Evolutionary conservation across 495 filamentous ascomycete genomes (phyloP), one percentile per base, ranked within the genome.

Genomic region (Aspergillus heteromorphus): DNA sequence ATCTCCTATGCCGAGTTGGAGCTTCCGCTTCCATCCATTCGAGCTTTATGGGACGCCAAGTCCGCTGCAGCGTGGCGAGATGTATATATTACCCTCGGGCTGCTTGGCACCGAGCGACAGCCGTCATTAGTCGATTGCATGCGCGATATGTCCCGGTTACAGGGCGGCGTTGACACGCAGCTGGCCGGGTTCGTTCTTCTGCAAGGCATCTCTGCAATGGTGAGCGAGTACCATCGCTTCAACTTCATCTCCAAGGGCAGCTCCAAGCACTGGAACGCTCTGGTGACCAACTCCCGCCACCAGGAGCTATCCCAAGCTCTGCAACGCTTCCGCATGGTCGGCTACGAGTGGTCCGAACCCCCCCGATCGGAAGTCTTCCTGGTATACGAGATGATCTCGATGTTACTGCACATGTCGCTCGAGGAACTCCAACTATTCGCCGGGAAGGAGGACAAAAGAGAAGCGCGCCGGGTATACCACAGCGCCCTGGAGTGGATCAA

Each of bases 371-470:
- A 74, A 45, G 68, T 70, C 19, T 65, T 66, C 2, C 62, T 86
- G 5, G 58, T 84, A 1, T 64, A 81, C 4, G 77, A 86, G 53
- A 68, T 84, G 0, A 65, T 84, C 1, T 68, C 80, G 7, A 80
- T 86, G 75, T 74, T 82, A 55, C 66, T 87, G 0, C 72, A 85
- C 63, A 76, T 83, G 55, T 81, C 81, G 0, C 72, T 85, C 0
- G 83, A 85, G 48, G 83, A 86, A 47, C 73, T 87, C 0, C 83
- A 88, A 53, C 75, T 82, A 1, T 84, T 86, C 48, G 79, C 81
- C 0, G 83, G 83, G 0, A 81, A 83, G 31, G 80, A 84, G 49
- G 83, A 82, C 50, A 78, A 81, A 50, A 79, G 84, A 48, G 81
- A 84, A 59, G 79, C 82, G 1, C 69, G 75, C 3, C 65, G 76